Percentiles rank a stretch among this genome's conserved stretches.
These are phyloP conservation scores for Coemansia sp. DNA, from an alignment of 192 early-diverging fungal species.

Conservation along the genomic window DNA sequence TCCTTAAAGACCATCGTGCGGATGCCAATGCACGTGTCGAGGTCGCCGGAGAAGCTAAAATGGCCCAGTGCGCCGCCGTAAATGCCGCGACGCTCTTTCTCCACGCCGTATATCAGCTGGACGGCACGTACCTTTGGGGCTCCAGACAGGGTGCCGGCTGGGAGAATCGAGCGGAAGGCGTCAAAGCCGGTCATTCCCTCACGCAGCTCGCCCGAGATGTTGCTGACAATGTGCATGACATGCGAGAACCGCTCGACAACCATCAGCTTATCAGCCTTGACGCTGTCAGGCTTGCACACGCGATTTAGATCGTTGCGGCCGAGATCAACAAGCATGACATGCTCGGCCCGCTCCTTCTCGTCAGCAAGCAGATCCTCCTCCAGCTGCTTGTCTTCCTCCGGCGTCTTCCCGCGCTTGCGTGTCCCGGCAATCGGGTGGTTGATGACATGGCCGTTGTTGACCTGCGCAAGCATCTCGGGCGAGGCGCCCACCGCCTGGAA, in stretches of 20 bases:
- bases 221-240: slow-evolving; percentile 99
- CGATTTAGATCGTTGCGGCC: slow-evolving; percentile 99
- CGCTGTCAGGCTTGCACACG: slow-evolving; percentile 88
- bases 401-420: slow-evolving; percentile 81
- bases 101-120: slow-evolving; percentile 88
- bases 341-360: slow-evolving; percentile 96
- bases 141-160: slow-evolving; percentile 97
- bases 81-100: slow-evolving; percentile 90
- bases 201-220: slow-evolving; percentile 88
- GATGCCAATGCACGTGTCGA: slow-evolving; percentile 98
- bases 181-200: slow-evolving; percentile 89
- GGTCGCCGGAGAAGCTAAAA: slow-evolving; percentile 87
- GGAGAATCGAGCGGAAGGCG: slow-evolving; percentile 97
- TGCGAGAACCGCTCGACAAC: slow-evolving; percentile 94
- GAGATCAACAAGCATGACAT: slow-evolving; percentile 99
- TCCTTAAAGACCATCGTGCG: slow-evolving; percentile 99
- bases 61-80: slow-evolving; percentile 91
- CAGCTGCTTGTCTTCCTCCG: slow-evolving; percentile 85
- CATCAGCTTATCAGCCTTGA: slow-evolving; percentile 96
- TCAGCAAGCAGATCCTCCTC: slow-evolving; percentile 87
- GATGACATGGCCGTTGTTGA: slow-evolving; percentile 75
- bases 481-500: slow-evolving; percentile 97
- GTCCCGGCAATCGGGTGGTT: slow-evolving; percentile 99
- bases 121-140: slow-evolving; percentile 98
- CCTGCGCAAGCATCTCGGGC: slow-evolving; percentile 96